Evolutionary conservation across 371 early-diverging fungal genomes (phyloP), one percentile per base, ranked within the genome.

Genomic region (Rhizopus arrhizus): DNA sequence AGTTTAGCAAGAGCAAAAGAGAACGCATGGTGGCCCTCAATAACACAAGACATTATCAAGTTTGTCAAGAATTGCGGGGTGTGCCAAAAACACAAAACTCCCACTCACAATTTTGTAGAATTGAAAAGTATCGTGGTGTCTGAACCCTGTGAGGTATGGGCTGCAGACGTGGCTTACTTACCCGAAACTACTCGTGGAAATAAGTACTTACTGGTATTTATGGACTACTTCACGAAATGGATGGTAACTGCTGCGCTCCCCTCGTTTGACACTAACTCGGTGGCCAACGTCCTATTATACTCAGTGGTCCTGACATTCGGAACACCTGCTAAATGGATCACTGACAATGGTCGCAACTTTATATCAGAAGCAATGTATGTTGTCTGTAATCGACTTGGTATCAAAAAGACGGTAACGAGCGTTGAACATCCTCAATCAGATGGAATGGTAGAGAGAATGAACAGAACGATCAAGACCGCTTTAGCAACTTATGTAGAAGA

Each of bases 191-290:
- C 31, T 16, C 5, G 28, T 16, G 66, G 62, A 11, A 66, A 66
- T 28, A 6, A 41, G 3, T 73, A 64, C 15, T 6, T 73, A 3
- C 13, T 68, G 28, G 65, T 69, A 0, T 35, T 66, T 8, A 59
- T 59, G 55, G 65, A 68, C 38, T 64, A 72, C 16, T 42, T 68
- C 0, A 60, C 61, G 0, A 61, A 61, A 32, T 70, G 62, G 62
- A 38, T 33, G 0, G 29, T 67, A 5, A 54, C 65, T 1, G 61
- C 40, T 0, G 51, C 68, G 3, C 6, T 72, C 3, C 53, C 52
- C 3, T 4, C 32, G 1, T 56, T 53, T 22, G 54, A 56, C 11
- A 42, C 53, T 9, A 45, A 62, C n/a, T 8, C 48, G 0, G 22
- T 60, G 2, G 61, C 48, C 4, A 52, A 52, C 16, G 43, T 46